Base-by-base conservation (phyloP, 768 basidiomycete genomes). In the Hygrocybe punicea region DNA sequence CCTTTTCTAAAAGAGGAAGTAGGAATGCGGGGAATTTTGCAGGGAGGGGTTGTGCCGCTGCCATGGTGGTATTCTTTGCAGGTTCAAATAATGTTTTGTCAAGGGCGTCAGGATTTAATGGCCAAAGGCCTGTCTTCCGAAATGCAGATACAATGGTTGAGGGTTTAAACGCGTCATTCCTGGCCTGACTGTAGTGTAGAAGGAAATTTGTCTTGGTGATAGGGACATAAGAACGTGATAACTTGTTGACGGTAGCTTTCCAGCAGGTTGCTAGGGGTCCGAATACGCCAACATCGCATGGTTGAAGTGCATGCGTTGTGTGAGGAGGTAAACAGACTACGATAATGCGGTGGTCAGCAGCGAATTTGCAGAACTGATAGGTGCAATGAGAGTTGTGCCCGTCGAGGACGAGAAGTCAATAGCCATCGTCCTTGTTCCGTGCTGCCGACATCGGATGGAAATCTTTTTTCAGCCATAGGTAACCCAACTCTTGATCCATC, bases 401-500 rank as follows among this genome's bases (percentile, higher is more conserved):
- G 13, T 40, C 39, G 13, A 40, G 39, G 39, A 40, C 19, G 4
- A 40, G 13, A 19, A 40, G 39, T 16, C 19, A 11, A 11, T 40
- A 40, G 39, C 39, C 39, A 5, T 19, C 39, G 4, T 14, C 19
- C 13, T 4, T 13, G 39, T 40, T 40, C 19, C 39, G 14, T 14
- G 39, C 39, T 16, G 39, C 56, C 7, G 65, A 61, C 21, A 57
- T 45, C 1, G 57, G 60, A 1, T 62, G 62, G 37, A 71, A 68
- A 21, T 61, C 60, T 16, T 62, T 40, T 42, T 63, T 45, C 10
- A 70, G 35, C 69, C 69, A 70, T 16, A 57, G 3, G 6, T 48
- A 3, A 10, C 61, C 66, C 19, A 68, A 48, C 9, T 67, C 60
- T 21, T 66, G 57, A 49, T 67, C 67, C 0, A 64, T 70, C 69